Percentiles rank a stretch among this genome's conserved stretches.
Conservation (phyloP, 2,329 filamentous ascomycete genomes). For the Chaetomium sp. region DNA sequence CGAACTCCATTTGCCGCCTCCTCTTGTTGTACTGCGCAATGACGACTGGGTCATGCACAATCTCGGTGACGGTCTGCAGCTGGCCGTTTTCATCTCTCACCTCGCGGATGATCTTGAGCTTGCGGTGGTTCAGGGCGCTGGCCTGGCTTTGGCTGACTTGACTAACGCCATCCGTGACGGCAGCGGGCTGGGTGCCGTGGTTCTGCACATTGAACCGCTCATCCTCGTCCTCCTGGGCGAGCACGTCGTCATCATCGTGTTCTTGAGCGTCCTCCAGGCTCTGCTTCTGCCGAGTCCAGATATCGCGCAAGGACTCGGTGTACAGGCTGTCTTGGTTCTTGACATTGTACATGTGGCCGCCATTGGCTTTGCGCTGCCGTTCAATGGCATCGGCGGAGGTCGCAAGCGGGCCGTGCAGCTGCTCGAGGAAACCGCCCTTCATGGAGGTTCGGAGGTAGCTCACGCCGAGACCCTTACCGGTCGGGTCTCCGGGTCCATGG, state of each 20-base stretch:
- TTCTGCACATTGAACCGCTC: constrained; percentile 66
- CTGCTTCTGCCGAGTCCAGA: constrained; percentile 82
- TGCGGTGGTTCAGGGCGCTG: constrained; percentile 62
- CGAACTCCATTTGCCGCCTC: constrained; percentile 58
- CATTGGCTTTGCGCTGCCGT: constrained; percentile 79
- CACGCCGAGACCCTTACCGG: constrained; percentile 86
- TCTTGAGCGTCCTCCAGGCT: constrained; percentile 69
- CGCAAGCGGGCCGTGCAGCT: constrained; percentile 58
- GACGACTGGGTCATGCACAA: constrained; percentile 74
- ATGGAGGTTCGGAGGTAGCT: constrained; percentile 97
- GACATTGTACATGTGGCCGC: constrained; percentile 95
- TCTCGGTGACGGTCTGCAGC: constrained; percentile 52
- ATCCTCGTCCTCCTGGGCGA: constrained; percentile 53
- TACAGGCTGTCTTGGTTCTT: constrained; percentile 90
- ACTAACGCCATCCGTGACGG: constrained; percentile 71
- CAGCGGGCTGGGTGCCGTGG: constrained; percentile 63
- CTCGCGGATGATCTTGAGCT: constrained; percentile 65
- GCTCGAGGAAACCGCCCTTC: constrained; percentile 92
- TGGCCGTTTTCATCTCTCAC: constrained; percentile 54
- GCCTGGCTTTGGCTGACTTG: constrained; percentile 67
- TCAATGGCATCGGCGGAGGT: constrained; percentile 78
- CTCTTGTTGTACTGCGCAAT: constrained; percentile 84
- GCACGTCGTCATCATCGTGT: constrained; percentile 56
- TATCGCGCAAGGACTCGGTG: constrained; percentile 81
- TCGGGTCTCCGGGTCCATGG: constrained; percentile 91